phyloP scores from a whole-genome alignment of 2,329 filamentous ascomycete species.

The Magnaporthiopsis incrustans region DNA sequence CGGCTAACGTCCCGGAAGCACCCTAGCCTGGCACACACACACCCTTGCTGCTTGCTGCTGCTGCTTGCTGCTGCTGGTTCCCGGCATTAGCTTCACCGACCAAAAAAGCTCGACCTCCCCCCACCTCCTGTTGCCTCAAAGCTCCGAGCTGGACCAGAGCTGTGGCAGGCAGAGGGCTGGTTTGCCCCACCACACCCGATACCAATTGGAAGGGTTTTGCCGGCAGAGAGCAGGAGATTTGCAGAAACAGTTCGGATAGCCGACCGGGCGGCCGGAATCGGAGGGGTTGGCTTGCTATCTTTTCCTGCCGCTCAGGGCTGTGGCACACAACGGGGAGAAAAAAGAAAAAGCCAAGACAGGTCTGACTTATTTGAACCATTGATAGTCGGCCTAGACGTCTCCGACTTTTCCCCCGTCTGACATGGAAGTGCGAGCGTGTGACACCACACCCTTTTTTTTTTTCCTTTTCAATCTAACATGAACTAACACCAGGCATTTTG shows the following conservation, averaged over 20 bases:
- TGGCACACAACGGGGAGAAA: background rate
- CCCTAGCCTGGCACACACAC: background rate
- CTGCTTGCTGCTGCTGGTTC: background rate
- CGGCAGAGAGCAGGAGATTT: background rate
- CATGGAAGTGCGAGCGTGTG: too few species aligned
- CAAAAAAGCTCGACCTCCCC: too few species aligned
- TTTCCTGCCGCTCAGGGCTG: background rate
- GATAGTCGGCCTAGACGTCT: too few species aligned
- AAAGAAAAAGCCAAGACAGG: too few species aligned
- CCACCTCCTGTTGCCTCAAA: background rate
- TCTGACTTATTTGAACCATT: too few species aligned
- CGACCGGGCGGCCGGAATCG: background rate
- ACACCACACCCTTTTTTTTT: too few species aligned
- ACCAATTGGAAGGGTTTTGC: background rate
- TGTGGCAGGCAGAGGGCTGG: too few species aligned
- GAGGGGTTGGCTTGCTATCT: background rate
- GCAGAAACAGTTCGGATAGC: background rate
- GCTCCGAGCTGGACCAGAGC: background rate
- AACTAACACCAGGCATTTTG: too few species aligned
- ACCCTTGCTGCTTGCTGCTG: too few species aligned
- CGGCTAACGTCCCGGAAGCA: background rate
- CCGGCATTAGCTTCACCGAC: background rate
- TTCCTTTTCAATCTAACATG: too few species aligned
- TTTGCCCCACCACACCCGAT: background rate
- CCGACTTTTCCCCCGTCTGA: too few species aligned